Evolutionary conservation across 2,329 filamentous ascomycete species (phyloP), one percentile per base, ranked within the genome.

Genomic region (Apiospora rasikravindrae): DNA sequence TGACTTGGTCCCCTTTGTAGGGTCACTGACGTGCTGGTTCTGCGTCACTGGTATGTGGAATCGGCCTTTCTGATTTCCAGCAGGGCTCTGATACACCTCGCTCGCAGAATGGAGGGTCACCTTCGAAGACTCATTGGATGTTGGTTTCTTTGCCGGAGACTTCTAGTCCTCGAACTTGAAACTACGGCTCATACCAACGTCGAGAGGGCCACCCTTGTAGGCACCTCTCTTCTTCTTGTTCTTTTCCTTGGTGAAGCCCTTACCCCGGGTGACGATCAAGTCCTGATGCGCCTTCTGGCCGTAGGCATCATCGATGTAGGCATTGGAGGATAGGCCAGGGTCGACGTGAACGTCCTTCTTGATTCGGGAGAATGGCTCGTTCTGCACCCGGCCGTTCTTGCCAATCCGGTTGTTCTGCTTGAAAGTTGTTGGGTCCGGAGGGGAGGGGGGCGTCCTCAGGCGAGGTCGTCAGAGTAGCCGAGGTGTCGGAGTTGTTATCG

Each of bases 191-290:
- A 92, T 91, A 19, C 88, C 84, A 70, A 96, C 93, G 81, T 99
- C 95, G 78, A 99, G 97, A 70, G 88, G 84, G 8, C 96, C 96
- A 64, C 96, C 96, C 67, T 93, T 91, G 87, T 98, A 99, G 76
- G 92, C 94, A 69, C 96, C 96, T 77, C 91, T 88, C 88, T 95
- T 95, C 89, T 95, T 96, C 88, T 99, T 99, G 85, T 99, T 99
- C 91, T 99, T 99, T 87, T 98, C 96, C 87, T 99, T 99, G 73
- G 96, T 98, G 84, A 99, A 99, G 4, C 94, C 95, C 86, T 98
- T 98, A 78, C 96, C 96, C 81, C 93, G 94, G 44, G 96, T 98
- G 51, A 98, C 89, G 68, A 95, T 94, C 74, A 99, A 85, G 80
- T 98, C 95, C 76, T 94, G 89, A 80, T 95, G 94, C 11, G 97